phyloP scores from a whole-genome alignment of 306 rosid genomes.

The Fragaria iinumae region DNA sequence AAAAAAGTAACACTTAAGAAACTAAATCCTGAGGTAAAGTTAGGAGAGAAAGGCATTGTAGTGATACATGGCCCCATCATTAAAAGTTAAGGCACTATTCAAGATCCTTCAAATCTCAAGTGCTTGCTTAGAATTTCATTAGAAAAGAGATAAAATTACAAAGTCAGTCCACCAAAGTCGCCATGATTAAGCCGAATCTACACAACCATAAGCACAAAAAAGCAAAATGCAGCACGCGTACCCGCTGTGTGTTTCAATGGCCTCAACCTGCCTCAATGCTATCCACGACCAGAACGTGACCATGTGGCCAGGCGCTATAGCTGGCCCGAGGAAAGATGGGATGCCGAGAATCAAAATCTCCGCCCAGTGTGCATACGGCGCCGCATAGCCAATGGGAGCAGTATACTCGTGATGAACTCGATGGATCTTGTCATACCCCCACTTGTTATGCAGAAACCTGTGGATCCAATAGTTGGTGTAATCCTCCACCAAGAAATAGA shows the following conservation, averaged over 20 bases:
- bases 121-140: constrained; percentile 31
- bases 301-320: constrained; percentile 77
- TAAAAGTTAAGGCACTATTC: constrained; percentile 38
- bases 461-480: constrained; percentile 77
- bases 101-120: constrained; percentile 50
- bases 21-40: not conserved
- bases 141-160: constrained; percentile 20
- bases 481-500: constrained; percentile 73
- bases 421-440: constrained; percentile 85
- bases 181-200: constrained; percentile 34
- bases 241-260: constrained; percentile 88
- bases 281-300: constrained; percentile 85
- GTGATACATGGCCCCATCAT: constrained; percentile 34
- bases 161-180: constrained; percentile 31
- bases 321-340: constrained; percentile 83
- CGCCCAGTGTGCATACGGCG: constrained; percentile 90
- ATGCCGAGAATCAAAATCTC: constrained; percentile 73
- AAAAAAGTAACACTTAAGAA: constrained; percentile 1
- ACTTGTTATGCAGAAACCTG: constrained; percentile 63
- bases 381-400: constrained; percentile 71
- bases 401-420: constrained; percentile 76
- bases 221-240: constrained; percentile 29
- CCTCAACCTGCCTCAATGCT: constrained; percentile 72
- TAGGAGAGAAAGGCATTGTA: constrained; percentile 20
- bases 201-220: constrained; percentile 1